Percentiles rank a stretch among this genome's conserved stretches.
Evolutionary conservation across 306 rosid species (phyloP).

Genomic region (Sesbania bispinosa): DNA sequence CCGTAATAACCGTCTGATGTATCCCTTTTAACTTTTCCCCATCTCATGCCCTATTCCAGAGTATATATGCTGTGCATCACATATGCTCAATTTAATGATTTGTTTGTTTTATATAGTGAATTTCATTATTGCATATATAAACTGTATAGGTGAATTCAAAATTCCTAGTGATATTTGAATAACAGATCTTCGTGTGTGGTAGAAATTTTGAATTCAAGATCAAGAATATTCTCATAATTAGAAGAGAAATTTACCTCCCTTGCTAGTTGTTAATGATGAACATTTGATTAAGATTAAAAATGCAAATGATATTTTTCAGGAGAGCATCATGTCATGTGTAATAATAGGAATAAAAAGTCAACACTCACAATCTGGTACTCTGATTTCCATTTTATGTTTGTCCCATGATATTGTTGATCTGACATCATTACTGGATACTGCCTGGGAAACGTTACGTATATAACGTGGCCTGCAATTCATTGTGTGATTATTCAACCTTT

Average conservation of each 20-base stretch:
- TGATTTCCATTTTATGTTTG: neutral
- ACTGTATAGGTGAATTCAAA: neutral
- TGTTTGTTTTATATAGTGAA: neutral
- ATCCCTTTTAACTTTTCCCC: neutral
- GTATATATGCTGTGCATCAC: neutral
- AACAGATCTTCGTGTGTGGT: neutral
- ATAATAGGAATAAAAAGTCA: constrained; percentile 22
- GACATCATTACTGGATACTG: neutral
- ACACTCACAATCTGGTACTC: constrained; percentile 28
- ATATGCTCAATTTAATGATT: neutral
- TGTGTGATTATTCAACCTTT: neutral
- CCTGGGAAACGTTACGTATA: neutral
- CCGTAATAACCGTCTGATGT: constrained; percentile 14
- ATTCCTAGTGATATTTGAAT: neutral
- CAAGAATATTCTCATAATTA: neutral
- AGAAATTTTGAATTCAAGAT: neutral
- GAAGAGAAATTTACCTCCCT: neutral
- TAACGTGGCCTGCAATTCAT: neutral
- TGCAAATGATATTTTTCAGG: neutral
- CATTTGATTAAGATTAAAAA: neutral
- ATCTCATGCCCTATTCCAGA: neutral
- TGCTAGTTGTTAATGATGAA: neutral
- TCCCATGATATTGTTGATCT: constrained; percentile 17
- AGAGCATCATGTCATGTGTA: neutral
- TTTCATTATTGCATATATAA: neutral